Percentiles rank a stretch among this genome's conserved stretches.
Evolutionary conservation across 306 rosid species (phyloP).

Genomic region (Dryas drummondii): DNA sequence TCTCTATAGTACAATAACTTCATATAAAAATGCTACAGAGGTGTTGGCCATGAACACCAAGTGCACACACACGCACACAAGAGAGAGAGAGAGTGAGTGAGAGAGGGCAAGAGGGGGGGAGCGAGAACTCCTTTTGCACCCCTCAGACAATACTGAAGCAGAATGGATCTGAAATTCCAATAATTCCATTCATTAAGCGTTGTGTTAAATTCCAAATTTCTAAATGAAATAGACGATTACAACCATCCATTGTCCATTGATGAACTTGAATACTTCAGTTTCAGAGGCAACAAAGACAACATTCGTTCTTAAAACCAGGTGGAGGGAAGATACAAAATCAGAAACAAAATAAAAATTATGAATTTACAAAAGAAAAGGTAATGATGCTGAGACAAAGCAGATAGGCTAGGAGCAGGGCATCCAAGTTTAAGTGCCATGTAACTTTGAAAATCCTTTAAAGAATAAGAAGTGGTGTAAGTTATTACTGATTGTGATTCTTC

Average conservation of each 20-base stretch:
- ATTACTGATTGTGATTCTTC: constrained; percentile 86
- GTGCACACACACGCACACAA: not conserved
- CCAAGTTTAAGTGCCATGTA: not conserved
- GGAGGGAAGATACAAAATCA: not conserved
- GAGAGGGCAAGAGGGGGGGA: not conserved
- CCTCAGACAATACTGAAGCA: not conserved
- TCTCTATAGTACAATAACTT: not conserved
- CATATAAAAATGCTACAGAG: not conserved
- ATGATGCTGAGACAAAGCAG: not conserved
- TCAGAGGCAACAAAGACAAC: not conserved
- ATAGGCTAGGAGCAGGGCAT: not conserved
- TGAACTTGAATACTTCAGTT: not conserved
- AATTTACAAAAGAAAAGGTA: not conserved
- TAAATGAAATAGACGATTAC: not conserved
- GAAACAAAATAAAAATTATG: not conserved
- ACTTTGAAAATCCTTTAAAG: not conserved
- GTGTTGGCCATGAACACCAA: not conserved
- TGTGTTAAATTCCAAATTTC: not conserved
- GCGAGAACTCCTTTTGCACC: not conserved
- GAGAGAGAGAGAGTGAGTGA: not conserved
- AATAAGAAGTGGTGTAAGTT: not conserved
- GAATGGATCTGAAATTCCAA: not conserved
- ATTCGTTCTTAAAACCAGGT: not conserved
- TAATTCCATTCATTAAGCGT: not conserved
- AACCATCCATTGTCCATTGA: not conserved